Evolutionary conservation across 768 basidiomycete species (phyloP).

Genomic region (Lactarius akahatsu): DNA sequence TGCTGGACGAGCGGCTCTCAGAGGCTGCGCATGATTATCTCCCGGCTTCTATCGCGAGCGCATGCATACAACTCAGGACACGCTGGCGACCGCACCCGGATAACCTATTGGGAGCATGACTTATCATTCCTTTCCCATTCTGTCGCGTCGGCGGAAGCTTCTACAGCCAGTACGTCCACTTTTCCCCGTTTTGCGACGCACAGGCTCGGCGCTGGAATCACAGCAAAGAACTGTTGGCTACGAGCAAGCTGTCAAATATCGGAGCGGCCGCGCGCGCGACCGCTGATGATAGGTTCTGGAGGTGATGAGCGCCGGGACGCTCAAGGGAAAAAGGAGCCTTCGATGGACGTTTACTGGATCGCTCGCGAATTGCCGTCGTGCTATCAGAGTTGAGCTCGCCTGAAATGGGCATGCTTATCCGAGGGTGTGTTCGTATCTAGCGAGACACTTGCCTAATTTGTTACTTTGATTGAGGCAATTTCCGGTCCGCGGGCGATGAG

Average conservation of each 20-base stretch:
- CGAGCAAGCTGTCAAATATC: slow-evolving; percentile 6
- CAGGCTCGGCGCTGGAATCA: background rate
- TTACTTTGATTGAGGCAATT: slow-evolving; percentile 8
- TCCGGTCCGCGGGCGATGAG: slow-evolving; percentile 16
- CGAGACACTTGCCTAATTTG: slow-evolving; percentile 11
- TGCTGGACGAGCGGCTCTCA: slow-evolving; percentile 8
- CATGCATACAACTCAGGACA: background rate
- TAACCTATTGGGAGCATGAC: background rate
- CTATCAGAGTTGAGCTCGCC: slow-evolving; percentile 15
- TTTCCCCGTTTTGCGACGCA: background rate
- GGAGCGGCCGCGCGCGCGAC: background rate
- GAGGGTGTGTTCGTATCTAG: slow-evolving; percentile 4
- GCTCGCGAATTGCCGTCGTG: slow-evolving; percentile 16
- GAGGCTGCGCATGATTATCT: slow-evolving; percentile 15
- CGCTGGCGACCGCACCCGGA: slow-evolving; percentile 4
- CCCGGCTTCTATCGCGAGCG: background rate
- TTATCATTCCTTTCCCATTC: background rate
- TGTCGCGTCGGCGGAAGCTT: background rate
- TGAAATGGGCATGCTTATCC: slow-evolving; percentile 8
- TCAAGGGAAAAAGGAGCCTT: background rate
- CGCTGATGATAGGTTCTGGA: background rate
- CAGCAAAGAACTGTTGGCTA: background rate
- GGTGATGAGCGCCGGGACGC: background rate
- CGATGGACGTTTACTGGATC: background rate
- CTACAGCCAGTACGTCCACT: background rate